phyloP scores from a whole-genome alignment of 2,329 filamentous ascomycete species.

The Cordyceps farinosa region DNA sequence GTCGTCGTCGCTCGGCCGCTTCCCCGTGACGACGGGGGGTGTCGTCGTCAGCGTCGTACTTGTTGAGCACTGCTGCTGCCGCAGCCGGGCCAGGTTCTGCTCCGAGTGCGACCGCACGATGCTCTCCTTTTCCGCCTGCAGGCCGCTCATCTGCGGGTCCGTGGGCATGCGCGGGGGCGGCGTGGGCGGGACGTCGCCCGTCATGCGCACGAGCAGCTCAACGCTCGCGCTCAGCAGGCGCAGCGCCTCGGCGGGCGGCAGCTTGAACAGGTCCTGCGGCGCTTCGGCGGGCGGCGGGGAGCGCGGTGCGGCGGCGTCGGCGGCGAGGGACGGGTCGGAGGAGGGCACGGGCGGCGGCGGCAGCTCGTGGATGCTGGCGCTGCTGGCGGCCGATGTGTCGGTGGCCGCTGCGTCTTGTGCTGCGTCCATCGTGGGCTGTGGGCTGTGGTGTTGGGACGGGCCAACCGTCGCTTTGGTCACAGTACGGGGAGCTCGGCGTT shows the following conservation, averaged over 20 bases:
- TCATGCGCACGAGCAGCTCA: conserved; percentile 67
- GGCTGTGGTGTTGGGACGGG: background rate
- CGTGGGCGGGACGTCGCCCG: conserved; percentile 78
- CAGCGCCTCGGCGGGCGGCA: conserved; percentile 71
- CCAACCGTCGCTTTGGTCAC: background rate
- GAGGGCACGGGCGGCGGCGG: conserved; percentile 44
- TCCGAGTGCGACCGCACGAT: conserved; percentile 57
- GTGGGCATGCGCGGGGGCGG: conserved; percentile 62
- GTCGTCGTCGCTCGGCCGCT: conserved; percentile 14
- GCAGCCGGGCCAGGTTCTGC: conserved; percentile 46
- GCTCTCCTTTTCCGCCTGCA: conserved; percentile 60
- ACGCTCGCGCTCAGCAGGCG: conserved; percentile 71
- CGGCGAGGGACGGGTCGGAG: conserved; percentile 34
- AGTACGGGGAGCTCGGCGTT: background rate
- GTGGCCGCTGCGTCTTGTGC: conserved; percentile 1
- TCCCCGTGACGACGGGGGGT: conserved; percentile 14
- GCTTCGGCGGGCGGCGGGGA: conserved; percentile 24
- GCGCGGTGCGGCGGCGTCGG: conserved; percentile 15
- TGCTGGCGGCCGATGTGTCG: conserved; percentile 6
- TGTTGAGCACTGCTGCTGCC: conserved; percentile 31
- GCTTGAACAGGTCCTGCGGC: conserved; percentile 64
- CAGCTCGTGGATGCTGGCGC: conserved; percentile 23
- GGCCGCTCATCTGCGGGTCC: conserved; percentile 62
- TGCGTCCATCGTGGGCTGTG: conserved; percentile 2
- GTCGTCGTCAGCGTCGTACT: too few species aligned